Evolutionary conservation across 2,329 filamentous ascomycete genomes (phyloP).

Genomic region (Aspergillus melleus): DNA sequence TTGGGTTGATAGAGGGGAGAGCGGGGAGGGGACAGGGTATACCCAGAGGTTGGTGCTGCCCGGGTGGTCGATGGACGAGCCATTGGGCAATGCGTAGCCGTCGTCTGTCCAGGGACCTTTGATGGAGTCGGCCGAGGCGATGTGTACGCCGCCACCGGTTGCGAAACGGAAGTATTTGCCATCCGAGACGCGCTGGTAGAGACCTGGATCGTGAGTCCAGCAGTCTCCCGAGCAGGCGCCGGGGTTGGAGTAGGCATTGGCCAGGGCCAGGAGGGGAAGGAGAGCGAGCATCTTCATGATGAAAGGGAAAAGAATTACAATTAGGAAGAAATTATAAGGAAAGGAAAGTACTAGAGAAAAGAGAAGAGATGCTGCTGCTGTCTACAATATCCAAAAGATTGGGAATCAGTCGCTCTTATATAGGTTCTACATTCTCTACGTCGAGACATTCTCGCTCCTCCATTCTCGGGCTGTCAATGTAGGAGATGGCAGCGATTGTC

Average conservation of each 20-base stretch:
- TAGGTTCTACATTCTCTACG: neutral
- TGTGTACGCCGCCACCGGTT: slow-evolving; percentile 51
- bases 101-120: slow-evolving; percentile 53
- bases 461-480: neutral
- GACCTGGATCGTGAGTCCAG: slow-evolving; percentile 50
- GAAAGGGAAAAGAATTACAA: slow-evolving; percentile 1
- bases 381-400: neutral
- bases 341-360: neutral
- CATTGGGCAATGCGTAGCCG: slow-evolving; percentile 47
- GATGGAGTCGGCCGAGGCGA: slow-evolving; percentile 48
- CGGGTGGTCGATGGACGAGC: slow-evolving; percentile 45
- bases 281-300: slow-evolving; percentile 22
- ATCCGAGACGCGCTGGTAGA: slow-evolving; percentile 50
- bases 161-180: slow-evolving; percentile 57
- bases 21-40: slow-evolving; percentile 9
- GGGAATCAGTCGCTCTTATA: neutral
- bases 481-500: neutral
- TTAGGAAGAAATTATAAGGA: neutral
- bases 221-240: slow-evolving; percentile 35
- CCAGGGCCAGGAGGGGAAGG: slow-evolving; percentile 24
- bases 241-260: slow-evolving; percentile 30
- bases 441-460: neutral
- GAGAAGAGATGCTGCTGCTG: neutral
- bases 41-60: slow-evolving; percentile 54
- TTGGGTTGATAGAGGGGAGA: neutral